Conservation (phyloP, 2,329 filamentous ascomycete species). For the Neofusicoccum laricinum region DNA sequence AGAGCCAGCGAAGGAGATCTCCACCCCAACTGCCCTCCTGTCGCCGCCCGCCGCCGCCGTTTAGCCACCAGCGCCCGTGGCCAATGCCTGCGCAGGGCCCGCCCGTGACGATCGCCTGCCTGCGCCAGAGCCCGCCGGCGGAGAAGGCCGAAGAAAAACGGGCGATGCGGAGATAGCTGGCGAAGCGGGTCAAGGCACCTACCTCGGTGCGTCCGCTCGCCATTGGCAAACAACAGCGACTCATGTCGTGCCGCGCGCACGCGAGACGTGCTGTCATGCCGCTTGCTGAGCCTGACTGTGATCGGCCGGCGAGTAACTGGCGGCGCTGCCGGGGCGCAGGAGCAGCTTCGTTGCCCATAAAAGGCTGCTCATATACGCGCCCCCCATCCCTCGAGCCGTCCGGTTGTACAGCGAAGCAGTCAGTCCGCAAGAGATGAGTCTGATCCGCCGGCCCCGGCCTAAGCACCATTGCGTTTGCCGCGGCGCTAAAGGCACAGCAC, state of each 20-base stretch:
- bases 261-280: background rate
- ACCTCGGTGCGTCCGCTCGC: background rate
- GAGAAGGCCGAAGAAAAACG: background rate
- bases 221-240: background rate
- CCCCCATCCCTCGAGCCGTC: background rate
- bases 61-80: background rate
- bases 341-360: background rate
- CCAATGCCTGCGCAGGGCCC: background rate
- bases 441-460: too few species aligned
- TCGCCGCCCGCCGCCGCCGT: background rate
- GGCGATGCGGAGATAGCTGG: slow-evolving; percentile 3
- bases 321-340: background rate
- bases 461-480: background rate
- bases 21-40: background rate
- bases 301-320: background rate
- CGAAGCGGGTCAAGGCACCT: background rate
- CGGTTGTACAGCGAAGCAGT: too few species aligned
- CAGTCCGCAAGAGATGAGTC: too few species aligned
- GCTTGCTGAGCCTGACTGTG: background rate
- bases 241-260: background rate
- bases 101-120: background rate
- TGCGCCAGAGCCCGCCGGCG: background rate
- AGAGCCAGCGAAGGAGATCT: background rate
- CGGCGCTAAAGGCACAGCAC: background rate
- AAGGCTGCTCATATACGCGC: background rate